These are phyloP conservation scores for Solanum bulbocastanum DNA, from an alignment of 257 asterid genomes.

Conservation along the genomic window DNA sequence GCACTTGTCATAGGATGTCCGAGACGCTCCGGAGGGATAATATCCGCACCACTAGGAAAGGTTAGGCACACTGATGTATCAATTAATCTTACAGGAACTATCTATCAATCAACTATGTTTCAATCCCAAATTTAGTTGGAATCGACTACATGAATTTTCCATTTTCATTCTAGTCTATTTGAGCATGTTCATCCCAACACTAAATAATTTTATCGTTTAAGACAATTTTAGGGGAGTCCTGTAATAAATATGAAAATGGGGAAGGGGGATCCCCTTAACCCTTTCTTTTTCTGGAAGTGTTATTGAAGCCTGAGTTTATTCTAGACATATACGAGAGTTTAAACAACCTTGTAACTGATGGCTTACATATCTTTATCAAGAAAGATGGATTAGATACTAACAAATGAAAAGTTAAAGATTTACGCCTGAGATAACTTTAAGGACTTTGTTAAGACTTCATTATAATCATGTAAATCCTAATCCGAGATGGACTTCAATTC, in stretches of 20 bases:
- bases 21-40: conserved; percentile 52
- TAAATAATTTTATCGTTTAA: not conserved
- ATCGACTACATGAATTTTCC: not conserved
- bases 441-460: not conserved
- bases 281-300: not conserved
- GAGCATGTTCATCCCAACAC: not conserved
- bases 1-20: conserved; percentile 97
- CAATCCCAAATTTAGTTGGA: not conserved
- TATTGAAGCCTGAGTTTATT: not conserved
- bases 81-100: not conserved
- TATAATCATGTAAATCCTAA: not conserved
- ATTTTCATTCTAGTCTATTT: not conserved
- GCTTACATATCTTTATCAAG: not conserved
- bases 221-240: not conserved
- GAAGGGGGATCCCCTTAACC: not conserved
- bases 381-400: not conserved
- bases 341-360: not conserved
- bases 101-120: not conserved
- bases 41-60: conserved; percentile 72
- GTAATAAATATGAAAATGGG: not conserved
- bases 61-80: conserved; percentile 15
- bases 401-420: not conserved
- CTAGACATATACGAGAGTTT: not conserved
- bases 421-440: not conserved
- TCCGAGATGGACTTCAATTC: not conserved